Evolutionary conservation across 2,329 filamentous ascomycete species (phyloP), one percentile per base, ranked within the genome.

Genomic region (Fusarium secorum): DNA sequence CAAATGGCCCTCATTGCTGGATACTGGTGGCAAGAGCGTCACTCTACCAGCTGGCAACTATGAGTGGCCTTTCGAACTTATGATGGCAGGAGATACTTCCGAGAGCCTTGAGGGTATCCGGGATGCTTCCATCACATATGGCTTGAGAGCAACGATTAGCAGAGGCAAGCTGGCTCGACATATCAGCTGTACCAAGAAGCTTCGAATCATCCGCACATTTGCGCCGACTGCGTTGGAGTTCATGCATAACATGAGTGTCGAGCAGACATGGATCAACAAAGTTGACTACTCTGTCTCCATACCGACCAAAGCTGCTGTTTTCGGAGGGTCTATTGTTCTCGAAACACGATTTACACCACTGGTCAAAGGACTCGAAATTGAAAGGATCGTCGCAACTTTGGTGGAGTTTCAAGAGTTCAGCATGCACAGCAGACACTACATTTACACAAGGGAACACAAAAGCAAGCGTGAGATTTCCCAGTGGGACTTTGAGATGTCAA

Each of bases 191-290:
- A 90, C 90, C 77, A 95, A 95, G 79, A 89, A 90, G 44, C 80
- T 95, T 53, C 88, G 92, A 36, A 88, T 95, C 53, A 91, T 95
- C 53, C 89, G 93, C 55, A 95, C 93, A 0, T 83, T 95, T 42
- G 91, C 93, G 56, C 86, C 91, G 9, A 90, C 88, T 45, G 90
- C 92, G 8, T 84, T 94, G 62, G 93, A 95, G 77, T 87, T 94
- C 68, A 87, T 92, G 57, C 92, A 98, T 80, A 90, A 93, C 46
- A 95, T 97, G 92, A 93, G 92, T 64, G 94, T 98, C 70, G 94
- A 98, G 80, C 97, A 98, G 77, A 92, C 97, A 65, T 99, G 96
- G 96, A 91, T 93, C 4, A 95, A 97, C 83, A 99, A 99, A 84
- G 88, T 98, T 74, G 93, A 97, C 79, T 98, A 98, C 82, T 95